phyloP scores from a whole-genome alignment of 2,329 filamentous ascomycete genomes.

The Nemania abortiva region DNA sequence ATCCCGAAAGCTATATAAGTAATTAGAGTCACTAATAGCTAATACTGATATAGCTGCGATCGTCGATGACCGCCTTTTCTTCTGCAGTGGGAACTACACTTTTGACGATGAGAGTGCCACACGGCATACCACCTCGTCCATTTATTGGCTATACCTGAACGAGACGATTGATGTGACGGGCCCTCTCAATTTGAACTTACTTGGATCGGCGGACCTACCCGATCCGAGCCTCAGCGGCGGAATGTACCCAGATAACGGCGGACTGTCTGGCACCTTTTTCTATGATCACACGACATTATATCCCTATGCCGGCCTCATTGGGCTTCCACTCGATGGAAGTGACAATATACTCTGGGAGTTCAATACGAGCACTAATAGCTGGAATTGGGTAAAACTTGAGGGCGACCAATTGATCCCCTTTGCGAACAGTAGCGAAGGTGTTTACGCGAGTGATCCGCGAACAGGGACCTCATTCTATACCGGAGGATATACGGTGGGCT shows the following conservation, averaged over 20 bases:
- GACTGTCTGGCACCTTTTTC: constrained; percentile 34
- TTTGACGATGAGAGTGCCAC: constrained; percentile 37
- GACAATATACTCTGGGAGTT: constrained; percentile 39
- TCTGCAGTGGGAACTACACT: constrained; percentile 41
- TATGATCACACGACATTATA: constrained; percentile 40
- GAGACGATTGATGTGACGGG: constrained; percentile 36
- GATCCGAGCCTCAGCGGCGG: constrained; percentile 27
- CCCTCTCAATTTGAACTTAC: constrained; percentile 25
- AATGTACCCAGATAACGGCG: constrained; percentile 12
- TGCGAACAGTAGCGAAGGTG: constrained; percentile 25
- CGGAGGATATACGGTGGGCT: constrained; percentile 29
- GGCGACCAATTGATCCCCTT: constrained; percentile 29
- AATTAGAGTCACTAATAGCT: constrained; percentile 29
- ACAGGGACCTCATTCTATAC: constrained; percentile 41
- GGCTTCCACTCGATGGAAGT: constrained; percentile 21
- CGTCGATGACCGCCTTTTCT: constrained; percentile 40
- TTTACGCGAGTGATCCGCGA: constrained; percentile 35
- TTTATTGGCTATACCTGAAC: constrained; percentile 40
- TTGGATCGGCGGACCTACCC: constrained; percentile 34
- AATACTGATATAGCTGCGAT: constrained; percentile 35
- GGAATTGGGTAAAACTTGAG: constrained; percentile 26
- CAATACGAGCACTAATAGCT: constrained; percentile 32
- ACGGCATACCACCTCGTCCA: constrained; percentile 25
- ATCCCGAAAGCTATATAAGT: neutral
- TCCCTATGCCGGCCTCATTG: constrained; percentile 34